Evolutionary conservation across 805 yeast species (phyloP), one percentile per base, ranked within the genome.

Genomic region (Candida multigemmis): DNA sequence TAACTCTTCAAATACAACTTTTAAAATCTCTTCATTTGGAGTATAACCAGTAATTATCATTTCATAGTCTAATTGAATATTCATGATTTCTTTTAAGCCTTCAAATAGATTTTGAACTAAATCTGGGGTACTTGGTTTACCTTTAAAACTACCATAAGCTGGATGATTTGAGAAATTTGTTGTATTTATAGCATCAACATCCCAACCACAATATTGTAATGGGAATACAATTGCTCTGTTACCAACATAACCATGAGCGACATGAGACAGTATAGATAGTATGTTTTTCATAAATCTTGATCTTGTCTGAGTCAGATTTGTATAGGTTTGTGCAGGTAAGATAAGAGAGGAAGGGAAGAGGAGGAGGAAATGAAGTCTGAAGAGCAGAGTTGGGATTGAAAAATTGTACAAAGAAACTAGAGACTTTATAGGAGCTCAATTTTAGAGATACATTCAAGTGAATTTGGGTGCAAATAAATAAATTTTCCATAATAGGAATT

Each of bases 1-100:
- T 33, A 74, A 46, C 23, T 48, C 40, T 9, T 60, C 45, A 21
- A 64, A 65, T 0, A 83, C 65, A 0, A 65, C 62, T 21, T 53
- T 43, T 25, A 85, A 56, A 4, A 72, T 71, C 18, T 64, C 74
- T 3, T 65, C 70, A 26, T 68, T 65, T 4, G 94, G 87, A 5
- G 77, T 60, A 44, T 89, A 89, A 0, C 97, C 97, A 0, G 91
- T 73, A 16, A 89, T 47, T 1, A 86, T 54, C 13, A 78, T 77
- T 34, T 74, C 74, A 42, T 84, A 86, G 1, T 26, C 28, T 7
- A 19, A 26, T 14, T 36, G 26, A 11, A 53, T 34, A 26, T 47
- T 44, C 7, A 42, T 25, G 3, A 78, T 43, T 16, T 63, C 61
- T 1, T 49, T 34, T 12, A 61, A 33, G 1, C 68, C 67, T 5